Percentiles rank a stretch among this genome's conserved stretches.
phyloP scores from a whole-genome alignment of 345 rosid species.

The Salix udensis region DNA sequence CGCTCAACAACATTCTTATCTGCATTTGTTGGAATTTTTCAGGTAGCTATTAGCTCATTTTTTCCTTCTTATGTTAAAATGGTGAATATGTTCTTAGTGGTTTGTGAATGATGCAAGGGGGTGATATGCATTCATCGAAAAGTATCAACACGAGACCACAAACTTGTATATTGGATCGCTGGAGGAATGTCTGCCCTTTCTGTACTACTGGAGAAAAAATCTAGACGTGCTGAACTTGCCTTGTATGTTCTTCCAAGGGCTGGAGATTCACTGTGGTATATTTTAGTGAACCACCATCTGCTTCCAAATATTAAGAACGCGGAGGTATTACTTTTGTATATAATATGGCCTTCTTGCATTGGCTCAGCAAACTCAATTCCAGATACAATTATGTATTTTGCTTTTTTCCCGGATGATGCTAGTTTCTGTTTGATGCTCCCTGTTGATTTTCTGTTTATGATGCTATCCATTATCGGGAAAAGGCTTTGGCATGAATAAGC shows the following conservation, averaged over 20 bases:
- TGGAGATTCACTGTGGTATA: constrained; percentile 94
- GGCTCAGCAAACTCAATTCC: not conserved
- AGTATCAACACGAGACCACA: constrained; percentile 82
- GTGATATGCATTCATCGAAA: constrained; percentile 90
- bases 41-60: constrained; percentile 44
- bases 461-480: not conserved
- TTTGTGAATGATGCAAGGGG: constrained; percentile 45
- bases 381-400: not conserved
- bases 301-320: constrained; percentile 85
- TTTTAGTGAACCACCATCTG: constrained; percentile 75
- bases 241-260: constrained; percentile 96
- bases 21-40: constrained; percentile 97
- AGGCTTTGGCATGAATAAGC: not conserved
- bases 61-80: not conserved
- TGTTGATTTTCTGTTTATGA: not conserved
- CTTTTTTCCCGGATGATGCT: not conserved
- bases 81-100: constrained; percentile 14
- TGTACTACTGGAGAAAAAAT: constrained; percentile 83
- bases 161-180: constrained; percentile 86
- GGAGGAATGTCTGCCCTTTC: constrained; percentile 93
- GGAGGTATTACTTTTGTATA: constrained; percentile 51
- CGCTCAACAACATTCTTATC: constrained; percentile 92
- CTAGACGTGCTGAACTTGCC: constrained; percentile 94
- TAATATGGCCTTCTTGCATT: not conserved
- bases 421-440: not conserved